These are phyloP conservation scores for Davidsoniella australis DNA, from an alignment of 2,329 filamentous ascomycete genomes.

Conservation along the genomic window DNA sequence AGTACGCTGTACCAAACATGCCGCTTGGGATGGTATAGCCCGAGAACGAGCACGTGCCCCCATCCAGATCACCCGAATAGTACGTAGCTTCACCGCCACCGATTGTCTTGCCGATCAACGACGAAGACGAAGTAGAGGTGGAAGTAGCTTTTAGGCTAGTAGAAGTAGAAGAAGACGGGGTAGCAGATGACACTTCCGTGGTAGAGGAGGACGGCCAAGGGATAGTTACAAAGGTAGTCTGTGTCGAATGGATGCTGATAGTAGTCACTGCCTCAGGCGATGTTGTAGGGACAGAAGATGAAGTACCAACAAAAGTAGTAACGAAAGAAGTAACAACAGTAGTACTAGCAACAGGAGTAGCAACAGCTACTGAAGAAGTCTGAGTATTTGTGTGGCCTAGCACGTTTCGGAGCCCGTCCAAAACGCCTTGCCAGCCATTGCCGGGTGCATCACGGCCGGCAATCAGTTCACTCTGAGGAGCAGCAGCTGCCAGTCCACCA, in stretches of 20 bases:
- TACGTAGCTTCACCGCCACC: conserved; percentile 22
- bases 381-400: too few relatives aligned
- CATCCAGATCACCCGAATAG: conserved; percentile 37
- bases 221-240: neutral
- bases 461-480: neutral
- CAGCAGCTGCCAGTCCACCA: conserved; percentile 1
- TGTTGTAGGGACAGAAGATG: neutral
- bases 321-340: neutral
- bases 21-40: conserved; percentile 42
- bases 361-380: neutral
- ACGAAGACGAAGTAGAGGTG: neutral
- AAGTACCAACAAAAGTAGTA: neutral
- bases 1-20: conserved; percentile 44
- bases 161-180: neutral
- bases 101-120: neutral
- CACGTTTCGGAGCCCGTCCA: neutral
- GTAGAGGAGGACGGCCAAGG: neutral
- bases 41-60: conserved; percentile 46
- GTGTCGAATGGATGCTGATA: neutral
- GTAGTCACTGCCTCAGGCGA: neutral
- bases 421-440: neutral
- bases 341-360: neutral
- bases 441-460: neutral
- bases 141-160: neutral
- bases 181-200: neutral